Conservation (phyloP, 2,329 filamentous ascomycete genomes). For the Ceratocystis albifundus region DNA sequence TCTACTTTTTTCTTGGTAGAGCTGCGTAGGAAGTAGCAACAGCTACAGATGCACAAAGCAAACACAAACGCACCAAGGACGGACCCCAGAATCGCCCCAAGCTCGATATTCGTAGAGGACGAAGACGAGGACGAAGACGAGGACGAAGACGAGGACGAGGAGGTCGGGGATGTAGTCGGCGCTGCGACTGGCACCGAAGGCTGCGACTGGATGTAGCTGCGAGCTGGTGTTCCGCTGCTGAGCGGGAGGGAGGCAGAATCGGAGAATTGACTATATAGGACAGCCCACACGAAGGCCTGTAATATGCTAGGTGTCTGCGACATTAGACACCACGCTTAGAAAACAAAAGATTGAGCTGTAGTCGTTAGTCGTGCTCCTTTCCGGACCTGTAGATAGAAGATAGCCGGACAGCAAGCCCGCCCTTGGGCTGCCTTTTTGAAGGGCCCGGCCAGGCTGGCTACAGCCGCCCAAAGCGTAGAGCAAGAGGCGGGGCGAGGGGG, state of each 20-base stretch:
- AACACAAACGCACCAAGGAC: constrained; percentile 2
- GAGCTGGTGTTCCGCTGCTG: background rate
- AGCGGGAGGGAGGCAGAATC: background rate
- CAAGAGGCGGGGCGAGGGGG: too few species aligned
- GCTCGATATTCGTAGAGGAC: background rate
- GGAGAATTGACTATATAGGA: background rate
- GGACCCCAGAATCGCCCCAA: constrained; percentile 5
- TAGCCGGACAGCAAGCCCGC: too few species aligned
- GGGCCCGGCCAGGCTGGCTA: too few species aligned
- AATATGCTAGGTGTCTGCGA: too few species aligned
- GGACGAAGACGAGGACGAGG: background rate
- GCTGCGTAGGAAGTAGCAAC: background rate
- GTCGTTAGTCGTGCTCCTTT: too few species aligned
- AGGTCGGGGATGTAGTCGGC: background rate
- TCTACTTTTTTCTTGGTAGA: background rate
- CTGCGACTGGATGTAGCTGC: background rate
- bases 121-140: background rate
- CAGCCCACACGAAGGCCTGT: too few species aligned
- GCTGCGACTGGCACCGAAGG: background rate
- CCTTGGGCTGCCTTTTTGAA: too few species aligned
- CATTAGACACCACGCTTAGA: too few species aligned
- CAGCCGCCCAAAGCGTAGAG: too few species aligned
- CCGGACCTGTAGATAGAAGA: too few species aligned
- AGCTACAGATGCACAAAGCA: constrained; percentile 7
- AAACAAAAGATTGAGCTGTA: too few species aligned